phyloP scores from a whole-genome alignment of 139 green algal species.

The Coelastrella sp. region DNA sequence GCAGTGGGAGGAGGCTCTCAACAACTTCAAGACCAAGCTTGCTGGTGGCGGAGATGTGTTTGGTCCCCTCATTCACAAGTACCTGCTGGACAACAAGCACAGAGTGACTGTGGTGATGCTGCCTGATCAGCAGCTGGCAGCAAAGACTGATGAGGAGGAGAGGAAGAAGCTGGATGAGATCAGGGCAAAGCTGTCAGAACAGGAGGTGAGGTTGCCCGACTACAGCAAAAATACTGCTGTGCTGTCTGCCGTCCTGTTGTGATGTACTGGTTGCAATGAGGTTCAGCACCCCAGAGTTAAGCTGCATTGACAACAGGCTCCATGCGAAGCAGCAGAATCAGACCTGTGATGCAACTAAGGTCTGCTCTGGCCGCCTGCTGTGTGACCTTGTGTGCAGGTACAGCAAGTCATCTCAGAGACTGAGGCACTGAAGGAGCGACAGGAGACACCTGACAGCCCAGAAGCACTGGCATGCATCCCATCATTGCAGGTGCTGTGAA shows the following conservation, averaged over 20 bases:
- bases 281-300: too few relatives aligned
- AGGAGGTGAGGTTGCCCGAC: slow-evolving; percentile 12
- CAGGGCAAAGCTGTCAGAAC: slow-evolving; percentile 61
- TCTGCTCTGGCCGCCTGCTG: background rate
- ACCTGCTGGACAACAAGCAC: slow-evolving; percentile 94
- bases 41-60: slow-evolving; percentile 91
- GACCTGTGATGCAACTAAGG: background rate
- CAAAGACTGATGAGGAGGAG: slow-evolving; percentile 83
- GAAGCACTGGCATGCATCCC: slow-evolving; percentile 93
- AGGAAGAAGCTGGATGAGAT: slow-evolving; percentile 62
- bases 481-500: slow-evolving; percentile 62
- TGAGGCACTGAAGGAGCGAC: slow-evolving; percentile 85
- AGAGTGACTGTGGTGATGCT: slow-evolving; percentile 87
- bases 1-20: slow-evolving; percentile 89
- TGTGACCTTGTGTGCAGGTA: slow-evolving; percentile 45
- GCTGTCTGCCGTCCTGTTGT: background rate
- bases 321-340: too few relatives aligned
- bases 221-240: background rate
- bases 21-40: slow-evolving; percentile 91
- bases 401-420: slow-evolving; percentile 76
- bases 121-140: slow-evolving; percentile 73
- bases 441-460: slow-evolving; percentile 96
- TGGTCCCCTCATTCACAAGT: slow-evolving; percentile 88
- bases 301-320: too few relatives aligned
- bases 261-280: background rate